These are phyloP conservation scores for Fusarium albosuccineum DNA, from an alignment of 2,329 filamentous ascomycete genomes.

Conservation along the genomic window DNA sequence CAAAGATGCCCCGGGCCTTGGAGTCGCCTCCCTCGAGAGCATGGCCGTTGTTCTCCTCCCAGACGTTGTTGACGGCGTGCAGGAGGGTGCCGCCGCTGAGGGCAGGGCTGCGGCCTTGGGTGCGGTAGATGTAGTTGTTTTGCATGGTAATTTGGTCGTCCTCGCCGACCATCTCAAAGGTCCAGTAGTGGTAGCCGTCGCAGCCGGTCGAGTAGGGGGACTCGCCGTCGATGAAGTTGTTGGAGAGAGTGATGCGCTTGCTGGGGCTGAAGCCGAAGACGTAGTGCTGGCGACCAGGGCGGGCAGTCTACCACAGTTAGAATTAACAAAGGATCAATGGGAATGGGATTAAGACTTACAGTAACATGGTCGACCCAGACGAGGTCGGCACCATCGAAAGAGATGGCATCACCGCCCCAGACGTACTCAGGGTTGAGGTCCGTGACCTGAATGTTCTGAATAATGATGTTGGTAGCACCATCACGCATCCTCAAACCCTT, in stretches of 20 bases:
- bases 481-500: conserved; percentile 65
- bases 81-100: conserved; percentile 65
- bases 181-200: conserved; percentile 71
- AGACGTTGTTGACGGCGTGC: conserved; percentile 73
- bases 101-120: conserved; percentile 67
- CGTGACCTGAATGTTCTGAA: conserved; percentile 69
- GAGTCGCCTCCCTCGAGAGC: conserved; percentile 63
- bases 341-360: too few species aligned
- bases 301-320: conserved; percentile 53
- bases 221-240: conserved; percentile 68
- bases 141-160: conserved; percentile 62
- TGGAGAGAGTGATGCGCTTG: conserved; percentile 69
- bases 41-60: conserved; percentile 65
- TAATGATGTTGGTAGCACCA: conserved; percentile 66
- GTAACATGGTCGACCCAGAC: conserved; percentile 66
- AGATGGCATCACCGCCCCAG: conserved; percentile 70
- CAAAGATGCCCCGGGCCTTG: conserved; percentile 57
- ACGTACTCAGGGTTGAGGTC: conserved; percentile 68
- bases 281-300: conserved; percentile 70
- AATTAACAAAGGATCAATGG: too few species aligned
- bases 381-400: conserved; percentile 58
- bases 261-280: conserved; percentile 65
- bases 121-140: conserved; percentile 71
- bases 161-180: conserved; percentile 68
- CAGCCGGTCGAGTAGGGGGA: conserved; percentile 67